phyloP scores from a whole-genome alignment of 257 asterid genomes.

The Scutellaria galericulata region DNA sequence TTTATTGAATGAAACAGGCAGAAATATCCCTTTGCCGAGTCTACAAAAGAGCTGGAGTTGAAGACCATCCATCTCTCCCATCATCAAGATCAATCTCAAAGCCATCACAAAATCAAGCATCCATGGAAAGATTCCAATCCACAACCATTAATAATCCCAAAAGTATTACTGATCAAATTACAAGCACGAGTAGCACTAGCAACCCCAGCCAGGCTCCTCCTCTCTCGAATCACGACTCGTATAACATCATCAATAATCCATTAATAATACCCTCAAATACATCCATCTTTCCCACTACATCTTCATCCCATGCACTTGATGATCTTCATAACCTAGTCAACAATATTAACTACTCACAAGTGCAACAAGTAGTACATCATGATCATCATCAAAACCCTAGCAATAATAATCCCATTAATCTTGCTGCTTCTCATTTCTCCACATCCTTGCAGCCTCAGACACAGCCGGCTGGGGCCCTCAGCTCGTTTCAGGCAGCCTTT shows the following conservation, averaged over 20 bases:
- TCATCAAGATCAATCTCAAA: conserved; percentile 35
- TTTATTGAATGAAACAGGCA: conserved; percentile 45
- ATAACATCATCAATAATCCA: neutral
- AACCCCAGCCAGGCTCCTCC: too few relatives aligned
- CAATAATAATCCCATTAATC: conserved; percentile 22
- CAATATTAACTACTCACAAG: conserved; percentile 41
- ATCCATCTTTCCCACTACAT: conserved; percentile 30
- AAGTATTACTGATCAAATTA: too few relatives aligned
- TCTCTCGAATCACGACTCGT: neutral
- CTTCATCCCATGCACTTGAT: conserved; percentile 39
- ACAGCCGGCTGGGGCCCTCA: conserved; percentile 6
- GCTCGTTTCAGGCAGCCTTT: conserved; percentile 48
- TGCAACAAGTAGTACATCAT: conserved; percentile 1
- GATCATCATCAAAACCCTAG: conserved; percentile 40
- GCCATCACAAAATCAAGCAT: neutral
- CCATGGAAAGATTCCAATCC: neutral
- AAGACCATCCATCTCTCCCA: conserved; percentile 70
- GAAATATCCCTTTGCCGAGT: conserved; percentile 92
- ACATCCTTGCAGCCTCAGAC: conserved; percentile 33
- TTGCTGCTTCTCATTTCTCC: conserved; percentile 39
- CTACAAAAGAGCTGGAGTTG: conserved; percentile 80
- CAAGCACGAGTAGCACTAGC: too few relatives aligned
- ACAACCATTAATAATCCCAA: neutral
- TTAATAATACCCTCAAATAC: conserved; percentile 13
- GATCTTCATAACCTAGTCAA: conserved; percentile 70